Conservation (phyloP, 169 alveolate genomes). For the Besnoitia besnoiti region DNA sequence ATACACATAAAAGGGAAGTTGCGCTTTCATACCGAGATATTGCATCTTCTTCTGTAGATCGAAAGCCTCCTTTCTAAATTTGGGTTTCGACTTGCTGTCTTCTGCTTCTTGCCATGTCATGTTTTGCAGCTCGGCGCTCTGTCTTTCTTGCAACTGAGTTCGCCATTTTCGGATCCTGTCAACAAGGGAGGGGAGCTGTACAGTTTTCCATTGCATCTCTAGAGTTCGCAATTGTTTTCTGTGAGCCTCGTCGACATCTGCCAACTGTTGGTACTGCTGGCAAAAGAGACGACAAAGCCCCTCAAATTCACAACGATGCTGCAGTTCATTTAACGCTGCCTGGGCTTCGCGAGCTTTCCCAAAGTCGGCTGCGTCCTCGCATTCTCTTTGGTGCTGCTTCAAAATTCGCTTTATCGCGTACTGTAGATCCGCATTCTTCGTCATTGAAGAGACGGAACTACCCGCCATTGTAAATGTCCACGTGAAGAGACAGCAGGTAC, state of each 20-base stretch:
- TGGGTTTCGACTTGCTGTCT: not conserved
- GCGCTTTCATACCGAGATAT: constrained; percentile 7
- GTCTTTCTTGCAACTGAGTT: not conserved
- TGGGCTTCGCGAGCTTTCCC: constrained; percentile 35
- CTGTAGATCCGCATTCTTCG: constrained; percentile 18
- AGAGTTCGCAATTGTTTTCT: not conserved
- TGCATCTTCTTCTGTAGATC: constrained; percentile 25
- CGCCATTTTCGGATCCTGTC: constrained; percentile 6
- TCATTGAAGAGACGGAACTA: not conserved
- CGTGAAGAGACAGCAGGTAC: not conserved
- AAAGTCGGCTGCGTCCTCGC: constrained; percentile 36
- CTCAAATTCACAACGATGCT: constrained; percentile 28
- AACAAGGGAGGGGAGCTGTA: constrained; percentile 1
- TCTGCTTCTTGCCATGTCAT: not conserved
- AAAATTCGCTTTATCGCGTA: not conserved
- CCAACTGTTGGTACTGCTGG: constrained; percentile 6
- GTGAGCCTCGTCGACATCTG: constrained; percentile 7
- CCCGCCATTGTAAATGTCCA: not conserved
- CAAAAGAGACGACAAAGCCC: constrained; percentile 29
- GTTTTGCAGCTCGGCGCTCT: not conserved
- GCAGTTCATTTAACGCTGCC: constrained; percentile 10
- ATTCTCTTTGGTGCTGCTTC: constrained; percentile 41
- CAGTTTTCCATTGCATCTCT: constrained; percentile 3
- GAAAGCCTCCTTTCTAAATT: constrained; percentile 13
- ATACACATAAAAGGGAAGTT: too few relatives aligned